Conservation (phyloP, 768 basidiomycete genomes). For the Royoungia palumana region DNA sequence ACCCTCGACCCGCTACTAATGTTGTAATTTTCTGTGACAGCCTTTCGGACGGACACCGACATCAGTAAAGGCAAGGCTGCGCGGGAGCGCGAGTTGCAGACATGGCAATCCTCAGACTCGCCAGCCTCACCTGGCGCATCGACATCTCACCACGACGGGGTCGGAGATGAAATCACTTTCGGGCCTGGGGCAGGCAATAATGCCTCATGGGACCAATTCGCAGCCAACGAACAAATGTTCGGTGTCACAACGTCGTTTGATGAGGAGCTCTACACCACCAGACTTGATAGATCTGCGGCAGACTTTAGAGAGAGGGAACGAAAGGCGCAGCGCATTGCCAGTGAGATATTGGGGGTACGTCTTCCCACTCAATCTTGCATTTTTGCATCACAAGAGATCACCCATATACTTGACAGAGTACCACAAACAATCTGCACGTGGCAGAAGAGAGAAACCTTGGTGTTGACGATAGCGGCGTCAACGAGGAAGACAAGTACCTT, state of each 20-base stretch:
- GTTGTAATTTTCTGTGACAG: slow-evolving; percentile 34
- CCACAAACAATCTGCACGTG: slow-evolving; percentile 76
- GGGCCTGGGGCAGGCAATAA: slow-evolving; percentile 46
- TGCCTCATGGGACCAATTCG: slow-evolving; percentile 86
- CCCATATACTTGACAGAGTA: slow-evolving; percentile 40
- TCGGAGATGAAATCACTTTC: slow-evolving; percentile 69
- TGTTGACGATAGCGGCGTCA: slow-evolving; percentile 67
- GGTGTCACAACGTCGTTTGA: slow-evolving; percentile 90
- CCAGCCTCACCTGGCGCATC: slow-evolving; percentile 31
- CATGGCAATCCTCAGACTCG: slow-evolving; percentile 56
- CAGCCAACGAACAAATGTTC: slow-evolving; percentile 88
- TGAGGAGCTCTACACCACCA: slow-evolving; percentile 94
- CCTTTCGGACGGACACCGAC: slow-evolving; percentile 80
- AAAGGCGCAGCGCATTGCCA: slow-evolving; percentile 83
- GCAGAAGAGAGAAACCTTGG: slow-evolving; percentile 77
- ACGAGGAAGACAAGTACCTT: slow-evolving; percentile 94
- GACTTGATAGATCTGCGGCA: slow-evolving; percentile 75
- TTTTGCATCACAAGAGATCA: slow-evolving; percentile 2
- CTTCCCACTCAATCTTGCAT: neutral
- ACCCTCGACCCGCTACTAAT: slow-evolving; percentile 12
- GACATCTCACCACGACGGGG: slow-evolving; percentile 25
- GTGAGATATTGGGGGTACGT: slow-evolving; percentile 85
- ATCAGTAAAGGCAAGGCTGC: slow-evolving; percentile 56
- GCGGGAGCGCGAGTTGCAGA: slow-evolving; percentile 77
- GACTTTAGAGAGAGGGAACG: slow-evolving; percentile 89